Evolutionary conservation across 441 rosid species (phyloP), one percentile per base, ranked within the genome.

Genomic region (Dalechampia spathulata): DNA sequence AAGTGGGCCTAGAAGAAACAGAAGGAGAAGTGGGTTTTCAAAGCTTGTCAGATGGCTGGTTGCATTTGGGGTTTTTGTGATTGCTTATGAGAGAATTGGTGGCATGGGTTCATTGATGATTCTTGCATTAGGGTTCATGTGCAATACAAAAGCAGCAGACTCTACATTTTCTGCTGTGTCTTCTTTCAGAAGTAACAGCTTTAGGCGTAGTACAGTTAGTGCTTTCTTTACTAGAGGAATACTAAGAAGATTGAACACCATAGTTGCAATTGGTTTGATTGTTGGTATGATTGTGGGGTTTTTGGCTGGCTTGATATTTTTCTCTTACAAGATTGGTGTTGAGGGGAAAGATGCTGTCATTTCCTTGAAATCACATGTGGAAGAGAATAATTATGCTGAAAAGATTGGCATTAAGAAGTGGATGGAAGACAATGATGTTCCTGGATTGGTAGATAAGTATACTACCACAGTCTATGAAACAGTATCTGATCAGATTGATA

Each of bases 391-490:
- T 71, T 93, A 93, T 61, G 86, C 97, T 0, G 97, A 90, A 75
- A 90, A 69, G 68, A 67, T 90, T 32, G 97, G 97, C 51, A 52
- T 90, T 49, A 90, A 81, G 77, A 73, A 75, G 48, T 93, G 97
- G 99, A 87, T 93, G 93, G 86, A 82, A 19, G 99, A 90, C 70
- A 93, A 90, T 27, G 99, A 93, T 71, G 90, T 93, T 13, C 83
- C 97, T 0, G 97, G 86, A 44, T 75, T 85, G 89, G 92, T 85
- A 1, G 99, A 87, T 73, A 77, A 63, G 70, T 87, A 90, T 70
- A 72, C 93, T 1, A 74, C 96, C 0, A 71, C 75, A 58, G 60
- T 85, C 58, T 93, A 93, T 52, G 81, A 80, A 43, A 90, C 95
- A 0, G 87, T 93, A 19, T 90, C 85, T 2, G 90, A 73, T 25